Evolutionary conservation across 768 basidiomycete species (phyloP).

Genomic region (Boletus rubropictus): DNA sequence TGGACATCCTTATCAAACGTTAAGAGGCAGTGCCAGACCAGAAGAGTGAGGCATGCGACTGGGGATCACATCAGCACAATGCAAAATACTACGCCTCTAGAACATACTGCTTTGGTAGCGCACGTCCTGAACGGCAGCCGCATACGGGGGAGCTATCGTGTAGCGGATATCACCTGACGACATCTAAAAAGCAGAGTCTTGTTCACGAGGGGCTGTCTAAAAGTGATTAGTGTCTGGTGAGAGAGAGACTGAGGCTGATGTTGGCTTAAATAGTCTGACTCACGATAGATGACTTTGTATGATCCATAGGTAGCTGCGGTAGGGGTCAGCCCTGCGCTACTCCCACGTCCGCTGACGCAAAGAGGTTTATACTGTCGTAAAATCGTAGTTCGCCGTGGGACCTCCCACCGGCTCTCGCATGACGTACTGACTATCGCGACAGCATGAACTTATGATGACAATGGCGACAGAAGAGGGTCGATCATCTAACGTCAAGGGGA

Average conservation of each 20-base stretch:
- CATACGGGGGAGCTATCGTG: not conserved
- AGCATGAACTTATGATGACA: too few species aligned
- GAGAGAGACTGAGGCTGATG: too few species aligned
- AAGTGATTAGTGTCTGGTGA: not conserved
- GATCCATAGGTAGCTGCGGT: too few species aligned
- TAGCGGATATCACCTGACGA: not conserved
- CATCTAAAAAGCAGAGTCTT: not conserved
- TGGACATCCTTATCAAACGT: slow-evolving; percentile 17
- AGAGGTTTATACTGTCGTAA: too few species aligned
- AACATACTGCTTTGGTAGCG: slow-evolving; percentile 11
- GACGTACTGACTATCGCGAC: too few species aligned
- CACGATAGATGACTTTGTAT: not conserved
- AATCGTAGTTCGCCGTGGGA: too few species aligned
- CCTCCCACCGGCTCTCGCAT: too few species aligned
- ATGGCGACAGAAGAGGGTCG: too few species aligned
- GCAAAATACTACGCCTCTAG: not conserved
- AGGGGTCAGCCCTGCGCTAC: not conserved
- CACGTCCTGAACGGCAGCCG: slow-evolving; percentile 5
- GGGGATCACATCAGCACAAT: not conserved
- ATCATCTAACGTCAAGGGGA: too few species aligned
- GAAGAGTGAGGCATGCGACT: slow-evolving; percentile 13
- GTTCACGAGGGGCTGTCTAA: not conserved
- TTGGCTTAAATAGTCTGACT: too few species aligned
- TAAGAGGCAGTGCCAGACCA: slow-evolving; percentile 1
- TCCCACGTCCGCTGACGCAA: not conserved